phyloP scores from a whole-genome alignment of 257 asterid genomes.

The Petunia secreta region DNA sequence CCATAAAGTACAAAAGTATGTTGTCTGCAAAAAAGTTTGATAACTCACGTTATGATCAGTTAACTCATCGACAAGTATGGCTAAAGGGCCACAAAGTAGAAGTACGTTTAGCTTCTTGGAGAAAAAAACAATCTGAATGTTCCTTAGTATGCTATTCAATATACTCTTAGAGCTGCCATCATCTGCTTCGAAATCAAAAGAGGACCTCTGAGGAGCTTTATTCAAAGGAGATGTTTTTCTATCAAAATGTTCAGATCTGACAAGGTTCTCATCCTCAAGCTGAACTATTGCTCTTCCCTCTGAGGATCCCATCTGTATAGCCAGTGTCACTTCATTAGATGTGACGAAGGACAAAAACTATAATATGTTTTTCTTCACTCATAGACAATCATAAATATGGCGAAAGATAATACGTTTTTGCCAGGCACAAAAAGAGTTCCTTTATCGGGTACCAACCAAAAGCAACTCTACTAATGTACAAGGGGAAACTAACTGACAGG shows the following conservation, averaged over 20 bases:
- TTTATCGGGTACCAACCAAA: not conserved
- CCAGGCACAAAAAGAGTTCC: not conserved
- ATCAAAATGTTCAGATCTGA: slow-evolving; percentile 39
- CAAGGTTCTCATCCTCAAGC: slow-evolving; percentile 51
- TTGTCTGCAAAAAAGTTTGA: slow-evolving; percentile 9
- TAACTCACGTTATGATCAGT: slow-evolving; percentile 58
- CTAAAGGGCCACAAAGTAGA: slow-evolving; percentile 63
- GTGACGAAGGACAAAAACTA: not conserved
- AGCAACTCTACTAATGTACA: not conserved
- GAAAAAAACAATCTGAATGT: slow-evolving; percentile 51
- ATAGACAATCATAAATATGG: not conserved
- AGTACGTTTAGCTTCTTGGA: slow-evolving; percentile 66
- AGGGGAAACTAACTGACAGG: not conserved
- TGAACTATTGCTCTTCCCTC: slow-evolving; percentile 52
- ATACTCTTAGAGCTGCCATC: slow-evolving; percentile 37
- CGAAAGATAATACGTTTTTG: not conserved
- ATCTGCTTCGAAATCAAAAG: slow-evolving; percentile 36
- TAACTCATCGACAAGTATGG: slow-evolving; percentile 52
- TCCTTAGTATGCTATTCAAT: slow-evolving; percentile 35
- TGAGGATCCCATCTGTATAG: slow-evolving; percentile 63
- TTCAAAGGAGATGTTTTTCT: slow-evolving; percentile 44
- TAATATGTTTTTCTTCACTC: not conserved
- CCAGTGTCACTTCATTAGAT: slow-evolving; percentile 27
- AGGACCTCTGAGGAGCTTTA: slow-evolving; percentile 41
- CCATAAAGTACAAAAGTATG: not conserved